A percentile compares a stretch with the other conserved stretches of the same genome.
phyloP scores from a whole-genome alignment of 345 rosid species.

The Aethionema arabicum region DNA sequence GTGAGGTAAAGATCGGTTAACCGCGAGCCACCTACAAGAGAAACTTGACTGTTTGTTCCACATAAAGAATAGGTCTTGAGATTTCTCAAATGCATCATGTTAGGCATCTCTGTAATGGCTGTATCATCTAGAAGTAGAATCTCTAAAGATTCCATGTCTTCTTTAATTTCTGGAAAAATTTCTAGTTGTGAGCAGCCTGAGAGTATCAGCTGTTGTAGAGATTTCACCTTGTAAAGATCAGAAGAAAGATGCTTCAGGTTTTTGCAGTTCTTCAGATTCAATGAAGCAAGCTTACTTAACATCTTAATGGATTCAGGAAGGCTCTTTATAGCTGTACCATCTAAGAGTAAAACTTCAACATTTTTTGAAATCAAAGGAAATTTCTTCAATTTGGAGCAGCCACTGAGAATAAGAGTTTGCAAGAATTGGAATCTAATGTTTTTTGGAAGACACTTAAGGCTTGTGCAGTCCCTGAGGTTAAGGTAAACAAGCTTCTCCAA shows the following conservation, averaged over 20 bases:
- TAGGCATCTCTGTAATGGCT: conserved; percentile 31
- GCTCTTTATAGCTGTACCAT: conserved; percentile 33
- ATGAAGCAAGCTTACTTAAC: conserved; percentile 16
- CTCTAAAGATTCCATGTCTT: conserved; percentile 35
- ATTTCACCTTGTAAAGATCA: conserved; percentile 28
- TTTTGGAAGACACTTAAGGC: conserved; percentile 29
- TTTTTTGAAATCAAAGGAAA: conserved; percentile 32
- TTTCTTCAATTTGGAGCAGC: conserved; percentile 34
- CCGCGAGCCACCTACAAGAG: conserved; percentile 22
- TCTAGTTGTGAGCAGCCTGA: conserved; percentile 34
- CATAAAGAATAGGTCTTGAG: conserved; percentile 31
- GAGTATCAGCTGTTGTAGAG: conserved; percentile 29
- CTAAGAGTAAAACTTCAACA: conserved; percentile 30
- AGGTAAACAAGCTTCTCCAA: conserved; percentile 34
- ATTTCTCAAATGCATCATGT: conserved; percentile 22
- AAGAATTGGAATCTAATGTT: conserved; percentile 5
- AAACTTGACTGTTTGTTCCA: conserved; percentile 25
- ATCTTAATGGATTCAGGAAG: conserved; percentile 32
- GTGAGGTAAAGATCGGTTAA: conserved; percentile 31
- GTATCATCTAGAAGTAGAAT: conserved; percentile 30
- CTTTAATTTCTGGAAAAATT: conserved; percentile 33
- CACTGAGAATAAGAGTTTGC: conserved; percentile 34
- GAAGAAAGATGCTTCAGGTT: conserved; percentile 31
- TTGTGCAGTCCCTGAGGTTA: conserved; percentile 31
- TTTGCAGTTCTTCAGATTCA: conserved; percentile 32